phyloP scores from a whole-genome alignment of 2,329 filamentous ascomycete species.

The Aspergillus costaricaensis region DNA sequence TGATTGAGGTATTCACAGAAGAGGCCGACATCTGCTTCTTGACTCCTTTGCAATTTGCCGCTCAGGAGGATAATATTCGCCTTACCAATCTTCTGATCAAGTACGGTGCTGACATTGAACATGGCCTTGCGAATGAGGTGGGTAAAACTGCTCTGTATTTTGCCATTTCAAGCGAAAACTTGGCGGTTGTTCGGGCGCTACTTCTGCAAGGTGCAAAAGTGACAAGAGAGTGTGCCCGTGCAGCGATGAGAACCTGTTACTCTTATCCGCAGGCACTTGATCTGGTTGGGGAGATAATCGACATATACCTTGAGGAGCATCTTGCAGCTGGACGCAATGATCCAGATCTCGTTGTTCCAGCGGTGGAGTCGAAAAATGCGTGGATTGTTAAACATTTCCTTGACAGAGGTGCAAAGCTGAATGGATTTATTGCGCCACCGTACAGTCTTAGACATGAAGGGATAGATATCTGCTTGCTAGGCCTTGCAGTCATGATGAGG shows the following conservation, averaged over 20 bases:
- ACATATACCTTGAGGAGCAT: not conserved
- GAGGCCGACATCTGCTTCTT: not conserved
- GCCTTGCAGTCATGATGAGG: not conserved
- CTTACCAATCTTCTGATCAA: not conserved
- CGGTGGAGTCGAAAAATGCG: not conserved
- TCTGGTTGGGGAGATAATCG: not conserved
- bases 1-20: not conserved
- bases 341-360: not conserved
- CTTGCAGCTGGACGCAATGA: not conserved
- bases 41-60: conserved; percentile 8
- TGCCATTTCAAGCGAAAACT: not conserved
- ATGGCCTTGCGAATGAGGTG: not conserved
- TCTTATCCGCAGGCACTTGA: not conserved
- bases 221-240: conserved; percentile 3
- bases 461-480: not conserved
- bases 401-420: conserved; percentile 1
- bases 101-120: not conserved
- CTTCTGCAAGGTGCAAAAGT: conserved; percentile 1
- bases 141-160: conserved; percentile 1
- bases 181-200: not conserved
- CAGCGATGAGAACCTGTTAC: too few relatives aligned
- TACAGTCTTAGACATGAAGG: not conserved
- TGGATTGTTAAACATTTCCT: not conserved
- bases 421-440: not conserved
- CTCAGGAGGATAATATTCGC: too few relatives aligned